These are phyloP conservation scores for Boehmeria nivea DNA, from an alignment of 306 rosid genomes.

Conservation along the genomic window DNA sequence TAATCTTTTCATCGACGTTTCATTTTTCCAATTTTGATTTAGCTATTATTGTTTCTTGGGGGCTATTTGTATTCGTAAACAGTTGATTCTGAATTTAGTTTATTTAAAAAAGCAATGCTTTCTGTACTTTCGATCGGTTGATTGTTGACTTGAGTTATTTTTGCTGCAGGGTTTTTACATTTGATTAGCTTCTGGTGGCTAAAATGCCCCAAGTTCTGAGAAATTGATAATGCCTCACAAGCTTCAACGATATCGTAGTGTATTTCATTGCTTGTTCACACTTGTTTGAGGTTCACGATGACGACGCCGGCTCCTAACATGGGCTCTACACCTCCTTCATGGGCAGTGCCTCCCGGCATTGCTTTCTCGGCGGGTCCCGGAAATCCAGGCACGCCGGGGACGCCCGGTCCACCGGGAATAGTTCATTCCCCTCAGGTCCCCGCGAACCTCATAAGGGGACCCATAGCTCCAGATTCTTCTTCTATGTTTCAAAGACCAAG, in stretches of 20 bases:
- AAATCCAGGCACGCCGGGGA: constrained; percentile 53
- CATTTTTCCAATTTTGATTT: too few species aligned
- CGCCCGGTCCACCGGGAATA: constrained; percentile 70
- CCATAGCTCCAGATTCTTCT: constrained; percentile 39
- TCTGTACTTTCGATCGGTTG: too few species aligned
- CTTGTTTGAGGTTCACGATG: constrained; percentile 34
- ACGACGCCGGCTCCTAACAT: constrained; percentile 43
- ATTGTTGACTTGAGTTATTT: too few species aligned
- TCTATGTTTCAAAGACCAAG: constrained; percentile 42
- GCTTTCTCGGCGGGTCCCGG: constrained; percentile 39
- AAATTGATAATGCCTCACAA: constrained; percentile 27
- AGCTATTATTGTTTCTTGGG: too few species aligned
- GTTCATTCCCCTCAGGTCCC: constrained; percentile 32
- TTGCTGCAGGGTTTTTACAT: neutral
- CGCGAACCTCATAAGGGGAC: constrained; percentile 30
- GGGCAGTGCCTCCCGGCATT: constrained; percentile 40
- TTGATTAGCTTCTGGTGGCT: neutral
- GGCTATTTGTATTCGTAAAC: too few species aligned
- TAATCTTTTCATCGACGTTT: too few species aligned
- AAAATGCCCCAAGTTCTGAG: neutral
- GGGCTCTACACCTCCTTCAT: constrained; percentile 41
- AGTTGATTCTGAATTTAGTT: too few species aligned
- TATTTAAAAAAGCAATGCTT: too few species aligned
- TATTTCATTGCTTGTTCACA: constrained; percentile 27
- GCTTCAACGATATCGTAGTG: constrained; percentile 35